Percentiles rank a stretch among this genome's conserved stretches.
These are phyloP conservation scores for Aureobasidium sp. DNA, from an alignment of 2,329 filamentous ascomycete species.

Conservation along the genomic window DNA sequence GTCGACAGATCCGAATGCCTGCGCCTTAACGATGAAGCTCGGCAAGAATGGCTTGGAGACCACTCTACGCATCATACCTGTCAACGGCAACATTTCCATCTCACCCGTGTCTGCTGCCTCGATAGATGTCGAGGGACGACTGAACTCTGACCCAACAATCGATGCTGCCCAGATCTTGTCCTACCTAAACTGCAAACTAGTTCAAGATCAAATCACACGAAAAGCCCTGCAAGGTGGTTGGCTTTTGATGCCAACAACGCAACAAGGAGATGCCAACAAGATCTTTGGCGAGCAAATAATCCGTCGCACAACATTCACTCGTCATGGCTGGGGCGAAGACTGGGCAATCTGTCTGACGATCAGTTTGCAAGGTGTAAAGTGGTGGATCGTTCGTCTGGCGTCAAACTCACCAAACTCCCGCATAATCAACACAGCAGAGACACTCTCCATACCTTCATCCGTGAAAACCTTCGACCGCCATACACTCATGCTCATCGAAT, in stretches of 20 bases:
- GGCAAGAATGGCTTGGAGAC: constrained; percentile 52
- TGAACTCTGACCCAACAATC: constrained; percentile 56
- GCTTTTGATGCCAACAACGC: constrained; percentile 43
- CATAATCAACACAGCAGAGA: constrained; percentile 20
- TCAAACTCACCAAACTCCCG: constrained; percentile 22
- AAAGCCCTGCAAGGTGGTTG: constrained; percentile 60
- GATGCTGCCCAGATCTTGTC: constrained; percentile 55
- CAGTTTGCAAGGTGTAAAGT: constrained; percentile 66
- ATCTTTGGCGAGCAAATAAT: constrained; percentile 58
- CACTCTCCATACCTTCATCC: constrained; percentile 8
- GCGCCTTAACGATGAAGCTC: constrained; percentile 61
- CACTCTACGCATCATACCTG: constrained; percentile 63
- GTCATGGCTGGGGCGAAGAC: constrained; percentile 60
- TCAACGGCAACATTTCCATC: constrained; percentile 69
- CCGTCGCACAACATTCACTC: constrained; percentile 62
- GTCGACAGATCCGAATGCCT: constrained; percentile 57
- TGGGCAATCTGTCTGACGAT: constrained; percentile 70
- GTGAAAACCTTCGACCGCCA: constrained; percentile 17
- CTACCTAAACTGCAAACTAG: constrained; percentile 53
- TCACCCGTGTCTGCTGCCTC: constrained; percentile 46
- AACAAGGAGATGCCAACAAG: constrained; percentile 49
- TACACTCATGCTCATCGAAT: constrained; percentile 30
- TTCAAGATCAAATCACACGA: constrained; percentile 55
- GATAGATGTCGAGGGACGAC: constrained; percentile 51
- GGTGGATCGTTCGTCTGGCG: constrained; percentile 67